Percentiles rank a stretch among this genome's conserved stretches.
These are phyloP conservation scores for Candida ortonii DNA, from an alignment of 805 yeast genomes.

Conservation along the genomic window DNA sequence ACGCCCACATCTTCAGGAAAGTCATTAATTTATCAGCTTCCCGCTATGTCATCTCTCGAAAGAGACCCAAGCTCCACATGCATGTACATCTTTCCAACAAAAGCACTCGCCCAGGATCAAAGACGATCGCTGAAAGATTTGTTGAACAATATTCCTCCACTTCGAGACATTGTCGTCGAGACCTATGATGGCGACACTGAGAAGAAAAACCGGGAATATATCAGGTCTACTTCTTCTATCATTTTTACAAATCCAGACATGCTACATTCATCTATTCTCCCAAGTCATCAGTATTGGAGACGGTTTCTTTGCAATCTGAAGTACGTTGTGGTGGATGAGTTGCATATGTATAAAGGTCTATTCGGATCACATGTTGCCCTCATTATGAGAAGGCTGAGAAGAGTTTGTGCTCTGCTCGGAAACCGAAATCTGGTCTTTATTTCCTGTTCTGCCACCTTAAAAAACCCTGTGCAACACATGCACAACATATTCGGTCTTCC, in stretches of 20 bases:
- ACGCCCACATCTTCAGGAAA: slow-evolving; percentile 97
- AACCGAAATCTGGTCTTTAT: slow-evolving; percentile 61
- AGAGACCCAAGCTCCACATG: slow-evolving; percentile 54
- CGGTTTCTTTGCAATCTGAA: slow-evolving; percentile 62
- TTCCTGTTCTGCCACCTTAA: slow-evolving; percentile 92
- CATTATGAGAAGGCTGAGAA: slow-evolving; percentile 72
- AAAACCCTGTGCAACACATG: slow-evolving; percentile 72
- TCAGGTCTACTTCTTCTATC: slow-evolving; percentile 67
- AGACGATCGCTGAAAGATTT: slow-evolving; percentile 69
- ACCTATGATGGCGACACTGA: slow-evolving; percentile 96
- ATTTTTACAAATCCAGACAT: slow-evolving; percentile 96
- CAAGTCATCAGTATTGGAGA: slow-evolving; percentile 73
- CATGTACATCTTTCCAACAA: slow-evolving; percentile 91
- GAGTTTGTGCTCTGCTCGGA: slow-evolving; percentile 57
- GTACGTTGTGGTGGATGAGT: slow-evolving; percentile 77
- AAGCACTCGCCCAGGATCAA: slow-evolving; percentile 97
- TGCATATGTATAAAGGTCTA: slow-evolving; percentile 84
- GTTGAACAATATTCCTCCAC: slow-evolving; percentile 46
- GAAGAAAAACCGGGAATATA: slow-evolving; percentile 43
- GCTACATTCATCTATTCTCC: slow-evolving; percentile 80
- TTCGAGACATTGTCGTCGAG: slow-evolving; percentile 52
- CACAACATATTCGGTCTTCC: slow-evolving; percentile 67
- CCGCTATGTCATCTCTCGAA: slow-evolving; percentile 58
- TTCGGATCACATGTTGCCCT: slow-evolving; percentile 92
- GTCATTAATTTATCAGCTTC: slow-evolving; percentile 86